Conservation (phyloP, 441 rosid genomes). For the Metrosideros polymorpha region DNA sequence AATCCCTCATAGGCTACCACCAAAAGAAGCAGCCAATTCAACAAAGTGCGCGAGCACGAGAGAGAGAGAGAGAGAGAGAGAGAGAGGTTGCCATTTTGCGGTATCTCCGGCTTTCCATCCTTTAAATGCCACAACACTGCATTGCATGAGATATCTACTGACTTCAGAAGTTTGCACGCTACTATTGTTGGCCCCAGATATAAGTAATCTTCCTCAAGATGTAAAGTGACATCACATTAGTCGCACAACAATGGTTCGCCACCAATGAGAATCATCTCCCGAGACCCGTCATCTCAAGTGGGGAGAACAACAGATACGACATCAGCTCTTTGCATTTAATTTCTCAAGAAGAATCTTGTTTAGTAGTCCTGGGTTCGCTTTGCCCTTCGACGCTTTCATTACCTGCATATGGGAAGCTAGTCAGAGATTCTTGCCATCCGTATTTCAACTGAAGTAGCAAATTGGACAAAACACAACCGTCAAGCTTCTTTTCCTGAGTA, state of each 20-base stretch:
- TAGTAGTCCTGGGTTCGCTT: constrained; percentile 78
- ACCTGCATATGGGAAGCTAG: constrained; percentile 35
- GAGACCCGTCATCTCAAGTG: neutral
- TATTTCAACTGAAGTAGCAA: neutral
- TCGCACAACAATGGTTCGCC: neutral
- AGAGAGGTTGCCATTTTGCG: neutral
- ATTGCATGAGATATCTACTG: neutral
- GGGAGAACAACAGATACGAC: neutral
- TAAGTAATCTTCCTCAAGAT: neutral
- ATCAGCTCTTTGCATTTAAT: constrained; percentile 47
- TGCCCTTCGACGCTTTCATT: constrained; percentile 86
- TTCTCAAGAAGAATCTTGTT: constrained; percentile 78
- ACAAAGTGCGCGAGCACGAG: neutral
- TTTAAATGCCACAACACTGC: neutral
- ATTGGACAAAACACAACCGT: neutral
- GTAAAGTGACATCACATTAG: neutral
- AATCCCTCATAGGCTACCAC: neutral
- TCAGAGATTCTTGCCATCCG: neutral
- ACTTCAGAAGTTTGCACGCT: neutral
- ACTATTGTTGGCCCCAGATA: neutral
- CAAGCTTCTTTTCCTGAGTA: neutral
- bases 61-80: neutral
- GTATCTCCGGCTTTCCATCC: neutral
- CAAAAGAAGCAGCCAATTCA: neutral
- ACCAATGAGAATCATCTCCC: neutral